These are phyloP conservation scores for Vitrella brassicaformis DNA, from an alignment of 73 alveolate genomes.

Conservation along the genomic window DNA sequence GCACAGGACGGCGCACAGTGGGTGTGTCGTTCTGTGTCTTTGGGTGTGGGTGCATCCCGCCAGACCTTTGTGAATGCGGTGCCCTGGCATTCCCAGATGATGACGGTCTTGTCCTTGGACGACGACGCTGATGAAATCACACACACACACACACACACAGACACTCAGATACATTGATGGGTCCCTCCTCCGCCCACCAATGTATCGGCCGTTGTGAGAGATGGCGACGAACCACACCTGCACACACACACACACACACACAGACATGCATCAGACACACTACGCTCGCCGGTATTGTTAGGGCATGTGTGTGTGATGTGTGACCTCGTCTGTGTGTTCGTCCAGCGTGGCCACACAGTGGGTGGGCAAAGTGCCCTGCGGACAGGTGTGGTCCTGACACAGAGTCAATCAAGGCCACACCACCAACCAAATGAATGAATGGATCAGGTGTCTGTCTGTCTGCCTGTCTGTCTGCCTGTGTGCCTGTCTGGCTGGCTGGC, in stretches of 20 bases:
- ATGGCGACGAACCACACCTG: not conserved
- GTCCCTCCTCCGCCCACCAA: not conserved
- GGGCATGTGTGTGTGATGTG: not conserved
- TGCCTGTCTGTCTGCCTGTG: no score
- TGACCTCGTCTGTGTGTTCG: not conserved
- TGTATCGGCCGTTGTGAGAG: not conserved
- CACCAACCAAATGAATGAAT: no score
- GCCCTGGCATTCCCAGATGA: not conserved
- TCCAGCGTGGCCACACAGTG: not conserved
- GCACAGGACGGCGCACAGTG: not conserved
- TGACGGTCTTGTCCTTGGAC: not conserved
- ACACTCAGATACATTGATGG: not conserved
- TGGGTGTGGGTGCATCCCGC: no score
- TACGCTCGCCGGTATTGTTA: not conserved
- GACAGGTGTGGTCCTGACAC: no score
- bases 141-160: not conserved
- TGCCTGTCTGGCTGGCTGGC: not conserved
- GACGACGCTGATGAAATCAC: not conserved
- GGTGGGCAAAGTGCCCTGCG: no score
- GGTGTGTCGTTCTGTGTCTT: not conserved
- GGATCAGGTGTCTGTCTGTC: no score
- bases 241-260: not conserved
- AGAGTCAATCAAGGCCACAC: no score
- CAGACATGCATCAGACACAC: not conserved
- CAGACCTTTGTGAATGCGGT: no score